Conservation (phyloP, 495 filamentous ascomycete genomes). For the Xeromyces bisporus region DNA sequence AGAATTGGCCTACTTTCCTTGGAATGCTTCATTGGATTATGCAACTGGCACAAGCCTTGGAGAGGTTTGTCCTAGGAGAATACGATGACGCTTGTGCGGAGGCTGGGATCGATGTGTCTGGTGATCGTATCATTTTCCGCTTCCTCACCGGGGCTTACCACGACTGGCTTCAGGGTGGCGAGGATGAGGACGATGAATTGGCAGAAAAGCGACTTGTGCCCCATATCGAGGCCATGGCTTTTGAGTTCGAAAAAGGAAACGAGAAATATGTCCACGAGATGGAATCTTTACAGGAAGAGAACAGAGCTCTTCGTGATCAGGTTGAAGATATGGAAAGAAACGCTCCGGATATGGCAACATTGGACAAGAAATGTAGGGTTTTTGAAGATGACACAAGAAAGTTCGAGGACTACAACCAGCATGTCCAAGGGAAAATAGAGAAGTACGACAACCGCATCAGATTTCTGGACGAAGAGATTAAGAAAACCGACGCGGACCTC, state of each 20-base stretch:
- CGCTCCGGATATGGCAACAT: conserved; percentile 58
- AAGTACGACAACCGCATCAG: conserved; percentile 64
- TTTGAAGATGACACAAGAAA: conserved; percentile 82
- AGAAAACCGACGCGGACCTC: conserved; percentile 60
- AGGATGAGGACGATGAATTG: conserved; percentile 71
- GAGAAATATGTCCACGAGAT: conserved; percentile 66
- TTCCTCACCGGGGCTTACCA: conserved; percentile 80
- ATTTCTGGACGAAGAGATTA: conserved; percentile 61
- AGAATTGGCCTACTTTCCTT: conserved; percentile 89
- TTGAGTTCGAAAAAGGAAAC: conserved; percentile 71
- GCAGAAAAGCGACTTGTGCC: conserved; percentile 57
- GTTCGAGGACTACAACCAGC: conserved; percentile 79
- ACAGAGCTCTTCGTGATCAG: conserved; percentile 57
- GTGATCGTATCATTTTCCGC: conserved; percentile 82
- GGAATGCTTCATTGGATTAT: conserved; percentile 97
- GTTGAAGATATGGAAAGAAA: conserved; percentile 78
- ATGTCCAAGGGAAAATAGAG: conserved; percentile 60
- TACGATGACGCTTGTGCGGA: conserved; percentile 85
- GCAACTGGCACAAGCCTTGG: conserved; percentile 85
- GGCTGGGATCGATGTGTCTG: conserved; percentile 66
- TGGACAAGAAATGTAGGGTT: conserved; percentile 72
- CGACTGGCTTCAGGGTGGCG: conserved; percentile 68
- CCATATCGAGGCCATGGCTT: conserved; percentile 78
- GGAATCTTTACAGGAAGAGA: conserved; percentile 66
- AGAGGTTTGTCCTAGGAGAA: conserved; percentile 50